These are phyloP conservation scores for Diaporthe ampelina DNA, from an alignment of 2,329 filamentous ascomycete species.

Conservation along the genomic window DNA sequence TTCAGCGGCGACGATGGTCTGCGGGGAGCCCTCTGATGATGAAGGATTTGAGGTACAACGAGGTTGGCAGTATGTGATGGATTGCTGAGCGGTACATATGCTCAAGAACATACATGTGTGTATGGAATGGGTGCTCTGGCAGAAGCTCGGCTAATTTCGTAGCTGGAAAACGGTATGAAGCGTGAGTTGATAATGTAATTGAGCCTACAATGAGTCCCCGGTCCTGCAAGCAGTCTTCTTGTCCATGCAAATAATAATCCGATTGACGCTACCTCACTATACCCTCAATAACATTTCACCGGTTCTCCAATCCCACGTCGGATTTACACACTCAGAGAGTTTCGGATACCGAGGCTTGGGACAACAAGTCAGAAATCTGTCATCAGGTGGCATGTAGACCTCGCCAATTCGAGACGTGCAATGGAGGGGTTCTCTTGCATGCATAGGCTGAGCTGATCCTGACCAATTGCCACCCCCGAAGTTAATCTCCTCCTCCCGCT, in stretches of 20 bases:
- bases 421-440: constrained; percentile 9
- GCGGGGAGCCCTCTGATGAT: neutral
- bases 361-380: constrained; percentile 19
- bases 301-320: neutral
- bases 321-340: neutral
- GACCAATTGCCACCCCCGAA: constrained; percentile 22
- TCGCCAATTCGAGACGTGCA: constrained; percentile 26
- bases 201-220: neutral
- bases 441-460: constrained; percentile 18
- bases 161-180: too few relatives aligned
- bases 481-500: constrained; percentile 16
- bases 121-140: neutral
- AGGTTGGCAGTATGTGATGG: neutral
- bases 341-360: constrained; percentile 14
- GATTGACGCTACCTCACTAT: neutral
- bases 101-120: neutral
- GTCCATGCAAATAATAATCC: neutral
- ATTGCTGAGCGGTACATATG: too few relatives aligned
- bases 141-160: neutral
- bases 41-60: neutral
- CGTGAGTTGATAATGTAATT: too few relatives aligned
- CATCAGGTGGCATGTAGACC: constrained; percentile 7
- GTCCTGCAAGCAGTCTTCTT: neutral
- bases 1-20: neutral
- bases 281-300: neutral